Evolutionary conservation across 2,329 filamentous ascomycete species (phyloP), one percentile per base, ranked within the genome.

Genomic region (Xylaria digitata): DNA sequence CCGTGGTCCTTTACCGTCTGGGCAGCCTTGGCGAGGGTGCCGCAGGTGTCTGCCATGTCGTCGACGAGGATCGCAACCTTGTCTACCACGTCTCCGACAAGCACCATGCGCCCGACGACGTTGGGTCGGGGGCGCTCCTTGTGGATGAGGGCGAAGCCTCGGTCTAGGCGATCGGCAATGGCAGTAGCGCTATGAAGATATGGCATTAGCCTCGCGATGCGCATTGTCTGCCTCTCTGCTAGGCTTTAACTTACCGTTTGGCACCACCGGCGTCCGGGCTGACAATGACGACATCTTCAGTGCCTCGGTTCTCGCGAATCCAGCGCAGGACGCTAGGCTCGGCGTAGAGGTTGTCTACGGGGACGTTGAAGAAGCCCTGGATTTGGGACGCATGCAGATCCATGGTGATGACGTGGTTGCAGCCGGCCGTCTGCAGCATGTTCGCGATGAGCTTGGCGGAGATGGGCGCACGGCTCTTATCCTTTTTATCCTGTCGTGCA

Each of bases 41-140:
- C 94, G 79, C 94, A 97, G 3, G 95, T 97, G 78, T 98, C 95
- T 37, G 94, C 94, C 93, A 98, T 97, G 78, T 98, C 95, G 78
- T 98, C 95, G 54, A 99, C 95, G 55, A 99, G 89, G 76, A 99
- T 97, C 67, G 95, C 95, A 34, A 95, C 90, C 83, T 96, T 96
- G 82, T 92, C 92, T 72, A 89, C 87, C 53, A 98, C 96, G 72
- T 96, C 94, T 72, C 96, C 96, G 57, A 98, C 95, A n/a, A 99
- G 90, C 0, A 94, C 92, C 93, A 97, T 97, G 75, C 93, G 90
- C 9, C 92, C 93, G 68, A 97, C 94, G 77, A 96, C 94, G 75
- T 97, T 96, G 66, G 84, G 83, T 40, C 93, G 89, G 6, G 94
- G 92, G 65, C 94, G 92, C 82, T 97, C 95, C 83, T 98, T 97